Evolutionary conservation across 495 filamentous ascomycete species (phyloP), one percentile per base, ranked within the genome.

Genomic region (Penicillium atrosanguineum): DNA sequence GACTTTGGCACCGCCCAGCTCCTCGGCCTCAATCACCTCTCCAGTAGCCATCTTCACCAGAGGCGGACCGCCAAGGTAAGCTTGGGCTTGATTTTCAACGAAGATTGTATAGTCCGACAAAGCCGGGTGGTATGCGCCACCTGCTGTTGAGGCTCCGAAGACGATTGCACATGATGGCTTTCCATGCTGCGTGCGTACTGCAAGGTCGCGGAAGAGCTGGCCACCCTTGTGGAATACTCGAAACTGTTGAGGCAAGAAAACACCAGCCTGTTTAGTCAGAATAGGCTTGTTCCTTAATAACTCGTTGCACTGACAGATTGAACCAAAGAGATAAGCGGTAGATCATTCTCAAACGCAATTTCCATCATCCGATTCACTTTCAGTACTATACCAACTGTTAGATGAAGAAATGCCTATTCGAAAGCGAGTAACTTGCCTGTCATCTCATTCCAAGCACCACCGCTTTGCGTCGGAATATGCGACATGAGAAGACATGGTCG

Each of bases 31-130:
- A 37, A 62, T 62, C 2, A 67, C 47, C 36, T 70, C 68, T 1
- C 68, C 68, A 1, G 65, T 70, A 0, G 68, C 68, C 68, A 70
- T 70, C 39, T 69, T 70, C 14, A 70, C 68, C 16, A 70, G 49
- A 0, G 68, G 68, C 0, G 68, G 68, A 1, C 68, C 68, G 15
- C 65, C 68, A 4, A 70, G 61, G 28, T 64, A 70, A 2, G 64
- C 68, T 44, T 70, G 68, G 0, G 60, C 68, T 43, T 70, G 68
- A 26, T 63, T 63, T 23, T 70, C 57, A 6, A 70, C 68, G 23
- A 70, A 70, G 18, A 70, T 69, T 1, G 68, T 68, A 38, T 70
- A 69, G 39, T 69, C 68, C 7, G 68, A 70, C 6, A 70, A 44
- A 2, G 68, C 68, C 5, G 68, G 68, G 34, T 70, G 68, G 48